Conservation (phyloP, 192 early-diverging fungal species). For the Coemansia sp. region DNA sequence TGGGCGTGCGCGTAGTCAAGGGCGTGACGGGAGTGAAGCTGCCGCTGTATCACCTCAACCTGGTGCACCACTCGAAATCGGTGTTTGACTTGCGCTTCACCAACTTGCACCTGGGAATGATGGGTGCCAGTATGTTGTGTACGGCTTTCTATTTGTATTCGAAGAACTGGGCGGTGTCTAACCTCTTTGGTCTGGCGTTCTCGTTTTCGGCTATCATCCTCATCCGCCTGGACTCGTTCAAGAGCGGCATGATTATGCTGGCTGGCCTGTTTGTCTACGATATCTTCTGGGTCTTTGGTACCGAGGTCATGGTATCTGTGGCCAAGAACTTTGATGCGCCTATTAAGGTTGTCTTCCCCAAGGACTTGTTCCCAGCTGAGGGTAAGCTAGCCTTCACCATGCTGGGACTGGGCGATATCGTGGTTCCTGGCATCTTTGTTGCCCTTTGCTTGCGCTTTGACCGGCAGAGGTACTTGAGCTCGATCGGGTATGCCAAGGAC, state of each 20-base stretch:
- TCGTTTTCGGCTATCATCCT: conserved; percentile 84
- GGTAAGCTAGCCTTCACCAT: conserved; percentile 75
- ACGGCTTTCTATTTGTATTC: conserved; percentile 77
- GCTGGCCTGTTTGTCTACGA: conserved; percentile 93
- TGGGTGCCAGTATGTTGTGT: conserved; percentile 60
- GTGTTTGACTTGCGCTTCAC: conserved; percentile 60
- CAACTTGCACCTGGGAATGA: conserved; percentile 65
- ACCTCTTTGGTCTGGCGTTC: conserved; percentile 86
- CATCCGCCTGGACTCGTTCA: conserved; percentile 92
- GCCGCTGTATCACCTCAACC: conserved; percentile 70
- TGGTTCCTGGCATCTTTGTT: conserved; percentile 94
- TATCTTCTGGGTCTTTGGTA: conserved; percentile 99
- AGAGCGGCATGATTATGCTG: conserved; percentile 94
- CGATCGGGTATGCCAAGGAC: conserved; percentile 58
- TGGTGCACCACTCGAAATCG: conserved; percentile 48
- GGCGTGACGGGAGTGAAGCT: conserved; percentile 60
- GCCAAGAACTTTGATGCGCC: conserved; percentile 96
- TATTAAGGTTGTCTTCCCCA: conserved; percentile 93
- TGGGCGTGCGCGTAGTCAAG: conserved; percentile 61
- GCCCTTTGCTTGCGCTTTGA: conserved; percentile 91
- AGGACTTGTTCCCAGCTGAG: conserved; percentile 53
- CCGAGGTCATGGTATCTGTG: conserved; percentile 97
- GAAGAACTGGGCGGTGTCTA: conserved; percentile 78
- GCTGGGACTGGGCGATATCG: conserved; percentile 97
- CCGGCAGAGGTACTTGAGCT: conserved; percentile 70